A percentile compares a stretch with the other conserved stretches of the same genome.
Evolutionary conservation across 1,139 yeast species (phyloP).

Genomic region (Suhomyces terraborum): DNA sequence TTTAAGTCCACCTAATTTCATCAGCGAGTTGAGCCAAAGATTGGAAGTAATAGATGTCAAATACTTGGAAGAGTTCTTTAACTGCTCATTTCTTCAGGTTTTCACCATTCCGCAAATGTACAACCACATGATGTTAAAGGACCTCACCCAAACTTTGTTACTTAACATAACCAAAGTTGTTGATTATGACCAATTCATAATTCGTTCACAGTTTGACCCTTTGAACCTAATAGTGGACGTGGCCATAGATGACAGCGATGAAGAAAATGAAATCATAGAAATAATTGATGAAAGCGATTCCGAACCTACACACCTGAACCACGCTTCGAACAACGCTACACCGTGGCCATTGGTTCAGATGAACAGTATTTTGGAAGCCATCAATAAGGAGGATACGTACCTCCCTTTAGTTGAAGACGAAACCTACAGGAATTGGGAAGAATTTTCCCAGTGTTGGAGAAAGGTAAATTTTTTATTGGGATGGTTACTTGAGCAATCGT

Average conservation of each 20-base stretch:
- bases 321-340: neutral
- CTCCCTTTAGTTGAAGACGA: slow-evolving; percentile 25
- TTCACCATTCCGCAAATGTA: slow-evolving; percentile 14
- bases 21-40: slow-evolving; percentile 16
- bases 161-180: slow-evolving; percentile 18
- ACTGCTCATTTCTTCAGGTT: neutral
- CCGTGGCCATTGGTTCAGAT: slow-evolving; percentile 16
- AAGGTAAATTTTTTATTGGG: slow-evolving; percentile 26
- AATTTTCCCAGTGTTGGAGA: slow-evolving; percentile 27
- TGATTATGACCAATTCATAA: slow-evolving; percentile 12
- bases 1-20: slow-evolving; percentile 14
- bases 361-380: slow-evolving; percentile 9
- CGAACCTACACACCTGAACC: neutral
- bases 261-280: slow-evolving; percentile 5
- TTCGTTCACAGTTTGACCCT: neutral
- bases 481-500: slow-evolving; percentile 22
- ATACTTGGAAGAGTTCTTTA: slow-evolving; percentile 18
- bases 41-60: slow-evolving; percentile 14
- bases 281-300: slow-evolving; percentile 2
- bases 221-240: neutral
- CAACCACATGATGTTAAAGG: slow-evolving; percentile 15
- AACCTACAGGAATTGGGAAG: slow-evolving; percentile 19
- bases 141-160: slow-evolving; percentile 17
- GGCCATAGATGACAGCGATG: slow-evolving; percentile 6
- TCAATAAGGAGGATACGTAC: slow-evolving; percentile 21